A percentile compares a stretch with the other conserved stretches of the same genome.
These are phyloP conservation scores for Hyphodiscus sp. DNA, from an alignment of 2,329 filamentous ascomycete genomes.

Conservation along the genomic window DNA sequence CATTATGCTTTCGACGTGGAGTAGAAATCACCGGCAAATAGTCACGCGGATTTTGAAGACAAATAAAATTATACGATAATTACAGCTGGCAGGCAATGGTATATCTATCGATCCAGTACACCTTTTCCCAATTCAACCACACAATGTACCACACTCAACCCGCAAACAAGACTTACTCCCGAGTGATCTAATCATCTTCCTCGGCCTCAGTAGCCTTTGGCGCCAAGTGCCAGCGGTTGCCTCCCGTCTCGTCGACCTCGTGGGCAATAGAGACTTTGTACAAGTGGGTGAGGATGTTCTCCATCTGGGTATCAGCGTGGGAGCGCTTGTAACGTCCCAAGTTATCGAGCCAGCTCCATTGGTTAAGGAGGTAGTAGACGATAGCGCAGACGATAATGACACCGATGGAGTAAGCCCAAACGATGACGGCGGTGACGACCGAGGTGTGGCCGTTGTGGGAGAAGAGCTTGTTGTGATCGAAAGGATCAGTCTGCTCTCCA, in stretches of 20 bases:
- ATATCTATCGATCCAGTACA: background rate
- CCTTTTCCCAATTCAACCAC: background rate
- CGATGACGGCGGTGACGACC: constrained; percentile 55
- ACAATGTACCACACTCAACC: background rate
- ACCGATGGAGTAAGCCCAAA: constrained; percentile 62
- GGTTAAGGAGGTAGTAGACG: constrained; percentile 57
- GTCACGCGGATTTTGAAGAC: background rate
- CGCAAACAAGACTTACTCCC: constrained; percentile 2
- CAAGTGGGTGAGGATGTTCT: constrained; percentile 59
- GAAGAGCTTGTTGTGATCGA: constrained; percentile 31
- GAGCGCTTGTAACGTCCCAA: constrained; percentile 57
- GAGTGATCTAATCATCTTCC: constrained; percentile 26
- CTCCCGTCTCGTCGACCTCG: constrained; percentile 42
- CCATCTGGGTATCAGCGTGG: constrained; percentile 55
- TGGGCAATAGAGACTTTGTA: constrained; percentile 58
- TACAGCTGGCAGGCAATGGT: background rate
- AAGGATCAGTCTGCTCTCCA: constrained; percentile 31
- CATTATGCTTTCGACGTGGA: no score
- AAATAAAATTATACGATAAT: background rate
- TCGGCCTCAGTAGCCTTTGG: constrained; percentile 27
- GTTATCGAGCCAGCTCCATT: constrained; percentile 51
- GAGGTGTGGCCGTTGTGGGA: constrained; percentile 37
- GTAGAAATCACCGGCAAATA: background rate
- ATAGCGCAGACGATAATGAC: constrained; percentile 60
- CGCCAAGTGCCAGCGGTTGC: constrained; percentile 22